Conservation (phyloP, 2,329 filamentous ascomycete genomes). For the Penicillium palitans region DNA sequence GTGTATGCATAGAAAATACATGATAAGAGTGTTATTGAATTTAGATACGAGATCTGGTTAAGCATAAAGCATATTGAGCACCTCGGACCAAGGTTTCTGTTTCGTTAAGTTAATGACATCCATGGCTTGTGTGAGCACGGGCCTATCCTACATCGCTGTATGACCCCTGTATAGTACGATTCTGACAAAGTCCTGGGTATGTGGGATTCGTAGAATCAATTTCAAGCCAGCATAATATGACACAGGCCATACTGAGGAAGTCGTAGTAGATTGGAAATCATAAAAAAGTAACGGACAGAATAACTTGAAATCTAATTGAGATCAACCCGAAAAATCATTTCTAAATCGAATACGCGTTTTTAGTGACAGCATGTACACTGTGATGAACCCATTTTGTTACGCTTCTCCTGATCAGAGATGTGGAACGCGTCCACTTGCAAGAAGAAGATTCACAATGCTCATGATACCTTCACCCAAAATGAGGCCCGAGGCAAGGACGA, state of each 20-base stretch:
- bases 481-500: slow-evolving; percentile 85
- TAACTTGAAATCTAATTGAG: neutral
- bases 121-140: neutral
- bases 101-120: neutral
- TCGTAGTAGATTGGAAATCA: neutral
- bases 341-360: neutral
- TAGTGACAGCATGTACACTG: neutral
- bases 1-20: too few species aligned
- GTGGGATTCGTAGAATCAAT: neutral
- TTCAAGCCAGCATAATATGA: neutral
- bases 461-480: slow-evolving; percentile 90
- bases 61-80: neutral
- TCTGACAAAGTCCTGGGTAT: neutral
- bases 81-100: neutral
- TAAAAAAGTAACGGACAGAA: neutral
- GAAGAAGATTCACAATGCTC: slow-evolving; percentile 82
- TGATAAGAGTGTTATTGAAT: too few species aligned
- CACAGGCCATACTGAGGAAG: neutral
- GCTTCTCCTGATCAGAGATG: slow-evolving; percentile 57
- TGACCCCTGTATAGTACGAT: too few species aligned
- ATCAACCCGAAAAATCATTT: neutral
- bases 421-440: slow-evolving; percentile 75
- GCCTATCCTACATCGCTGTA: neutral
- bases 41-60: neutral
- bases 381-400: too few species aligned